Evolutionary conservation across 495 filamentous ascomycete genomes (phyloP).

Genomic region (Aspergillus cavernicola): DNA sequence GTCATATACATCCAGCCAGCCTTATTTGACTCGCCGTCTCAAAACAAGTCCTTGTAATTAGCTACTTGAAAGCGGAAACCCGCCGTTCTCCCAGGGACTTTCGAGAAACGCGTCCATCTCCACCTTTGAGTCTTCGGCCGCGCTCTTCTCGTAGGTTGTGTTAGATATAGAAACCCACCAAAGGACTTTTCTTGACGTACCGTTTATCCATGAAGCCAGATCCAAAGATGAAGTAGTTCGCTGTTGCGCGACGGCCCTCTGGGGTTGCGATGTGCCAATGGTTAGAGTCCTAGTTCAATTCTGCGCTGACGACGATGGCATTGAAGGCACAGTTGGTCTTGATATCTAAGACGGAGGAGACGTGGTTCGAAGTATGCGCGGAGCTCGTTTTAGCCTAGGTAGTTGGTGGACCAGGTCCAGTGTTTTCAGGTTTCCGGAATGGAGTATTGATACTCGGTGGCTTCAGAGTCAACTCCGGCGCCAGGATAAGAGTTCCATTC

Average conservation of each 20-base stretch:
- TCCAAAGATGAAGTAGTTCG: constrained; percentile 47
- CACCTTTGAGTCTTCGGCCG: constrained; percentile 43
- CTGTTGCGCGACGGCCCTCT: constrained; percentile 40
- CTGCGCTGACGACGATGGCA: constrained; percentile 41
- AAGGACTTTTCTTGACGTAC: constrained; percentile 40
- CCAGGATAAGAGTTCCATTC: constrained; percentile 50
- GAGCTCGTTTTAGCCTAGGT: constrained; percentile 49
- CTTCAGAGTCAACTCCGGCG: constrained; percentile 45
- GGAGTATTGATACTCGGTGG: constrained; percentile 50
- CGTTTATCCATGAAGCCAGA: constrained; percentile 31
- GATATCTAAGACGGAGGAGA: constrained; percentile 46
- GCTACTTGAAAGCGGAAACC: constrained; percentile 50
- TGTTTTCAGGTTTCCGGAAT: constrained; percentile 49
- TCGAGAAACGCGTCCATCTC: constrained; percentile 47
- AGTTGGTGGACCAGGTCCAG: constrained; percentile 52
- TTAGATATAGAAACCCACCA: constrained; percentile 44
- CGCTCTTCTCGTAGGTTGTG: constrained; percentile 33
- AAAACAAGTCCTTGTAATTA: constrained; percentile 48
- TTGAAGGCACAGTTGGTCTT: constrained; percentile 51
- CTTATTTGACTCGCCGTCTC: constrained; percentile 45
- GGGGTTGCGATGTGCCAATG: constrained; percentile 47
- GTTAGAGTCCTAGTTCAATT: constrained; percentile 35
- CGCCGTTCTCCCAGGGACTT: constrained; percentile 43
- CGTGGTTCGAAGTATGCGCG: constrained; percentile 52
- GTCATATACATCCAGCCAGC: constrained; percentile 43